Conservation (phyloP, 305 asterid species). For the Fraxinus xanthoxyloides region DNA sequence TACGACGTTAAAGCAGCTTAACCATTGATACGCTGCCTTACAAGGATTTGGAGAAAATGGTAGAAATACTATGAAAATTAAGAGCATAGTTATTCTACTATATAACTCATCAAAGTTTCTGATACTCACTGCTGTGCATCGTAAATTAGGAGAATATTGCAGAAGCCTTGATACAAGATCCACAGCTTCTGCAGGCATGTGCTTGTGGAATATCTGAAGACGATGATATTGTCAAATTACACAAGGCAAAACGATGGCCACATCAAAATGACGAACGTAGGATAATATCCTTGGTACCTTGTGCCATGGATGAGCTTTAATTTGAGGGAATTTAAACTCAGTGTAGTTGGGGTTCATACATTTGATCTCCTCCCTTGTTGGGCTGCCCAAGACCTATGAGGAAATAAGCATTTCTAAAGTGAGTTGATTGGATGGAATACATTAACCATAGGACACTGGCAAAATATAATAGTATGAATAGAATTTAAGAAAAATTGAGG, state of each 20-base stretch:
- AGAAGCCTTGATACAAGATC: conserved; percentile 70
- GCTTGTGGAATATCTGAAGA: conserved; percentile 49
- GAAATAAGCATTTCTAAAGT: conserved; percentile 8
- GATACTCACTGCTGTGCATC: conserved; percentile 65
- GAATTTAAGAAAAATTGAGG: neutral
- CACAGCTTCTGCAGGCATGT: conserved; percentile 68
- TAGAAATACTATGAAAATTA: neutral
- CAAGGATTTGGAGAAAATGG: neutral
- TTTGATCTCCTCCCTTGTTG: conserved; percentile 81
- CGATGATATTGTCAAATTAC: conserved; percentile 14
- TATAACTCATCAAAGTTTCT: neutral
- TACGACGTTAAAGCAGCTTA: neutral
- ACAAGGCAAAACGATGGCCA: neutral
- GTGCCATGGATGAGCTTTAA: conserved; percentile 82
- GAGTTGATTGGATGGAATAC: neutral
- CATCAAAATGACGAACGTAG: neutral
- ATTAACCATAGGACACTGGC: neutral
- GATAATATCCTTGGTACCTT: conserved; percentile 42
- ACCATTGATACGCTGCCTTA: neutral
- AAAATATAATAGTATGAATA: neutral
- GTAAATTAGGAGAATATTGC: conserved; percentile 75
- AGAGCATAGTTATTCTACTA: neutral
- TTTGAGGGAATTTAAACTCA: conserved; percentile 68
- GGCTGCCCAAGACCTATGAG: conserved; percentile 66
- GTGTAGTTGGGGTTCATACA: conserved; percentile 49